phyloP scores from a whole-genome alignment of 169 alveolate genomes.

The Blepharisma undulans region DNA sequence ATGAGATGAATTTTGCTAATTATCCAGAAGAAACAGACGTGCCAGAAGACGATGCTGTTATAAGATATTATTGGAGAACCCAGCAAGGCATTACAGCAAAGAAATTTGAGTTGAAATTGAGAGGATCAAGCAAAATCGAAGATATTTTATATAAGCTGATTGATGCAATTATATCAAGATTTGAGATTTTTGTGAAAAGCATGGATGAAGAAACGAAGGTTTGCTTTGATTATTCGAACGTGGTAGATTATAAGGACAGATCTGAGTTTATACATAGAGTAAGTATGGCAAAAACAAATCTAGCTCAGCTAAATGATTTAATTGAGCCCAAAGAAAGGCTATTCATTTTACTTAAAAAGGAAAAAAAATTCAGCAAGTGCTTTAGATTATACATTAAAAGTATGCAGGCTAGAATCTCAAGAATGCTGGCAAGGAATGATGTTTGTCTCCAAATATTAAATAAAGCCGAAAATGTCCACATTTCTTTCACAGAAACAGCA shows the following conservation, averaged over 20 bases:
- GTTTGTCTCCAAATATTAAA: background rate
- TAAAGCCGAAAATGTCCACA: background rate
- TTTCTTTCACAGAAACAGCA: constrained; percentile 17
- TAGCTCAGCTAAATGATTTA: background rate
- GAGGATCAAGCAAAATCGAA: background rate
- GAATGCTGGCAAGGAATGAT: background rate
- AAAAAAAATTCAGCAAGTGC: background rate
- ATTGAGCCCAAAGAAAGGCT: background rate
- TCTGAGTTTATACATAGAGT: background rate
- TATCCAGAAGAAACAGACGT: background rate
- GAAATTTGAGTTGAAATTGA: background rate
- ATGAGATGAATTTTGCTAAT: background rate
- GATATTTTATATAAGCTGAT: background rate
- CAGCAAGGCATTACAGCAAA: background rate
- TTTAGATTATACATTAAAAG: background rate
- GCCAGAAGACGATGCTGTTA: background rate
- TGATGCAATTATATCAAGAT: background rate
- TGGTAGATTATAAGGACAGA: background rate
- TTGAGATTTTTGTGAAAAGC: background rate
- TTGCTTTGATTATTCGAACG: background rate
- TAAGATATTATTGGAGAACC: background rate
- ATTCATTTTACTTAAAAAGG: background rate
- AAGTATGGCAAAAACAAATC: background rate
- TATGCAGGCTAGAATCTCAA: background rate
- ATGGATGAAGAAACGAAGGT: background rate